A percentile compares a stretch with the other conserved stretches of the same genome.
Conservation (phyloP, 2,329 filamentous ascomycete species). For the Xylariaceae sp. region DNA sequence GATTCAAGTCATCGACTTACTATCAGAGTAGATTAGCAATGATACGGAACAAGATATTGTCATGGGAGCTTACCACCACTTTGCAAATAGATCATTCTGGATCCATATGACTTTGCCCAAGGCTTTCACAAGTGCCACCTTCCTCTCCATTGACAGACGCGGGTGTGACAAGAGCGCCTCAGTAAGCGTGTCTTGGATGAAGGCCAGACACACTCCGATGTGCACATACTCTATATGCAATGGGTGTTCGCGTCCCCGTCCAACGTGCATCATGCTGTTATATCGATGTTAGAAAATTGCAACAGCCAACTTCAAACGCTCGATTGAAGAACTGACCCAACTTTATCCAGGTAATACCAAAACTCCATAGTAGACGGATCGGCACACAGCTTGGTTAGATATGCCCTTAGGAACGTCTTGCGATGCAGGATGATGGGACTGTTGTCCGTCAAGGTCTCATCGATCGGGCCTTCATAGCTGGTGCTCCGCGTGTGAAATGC, state of each 20-base stretch:
- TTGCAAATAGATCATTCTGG: constrained; percentile 82
- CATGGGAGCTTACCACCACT: constrained; percentile 50
- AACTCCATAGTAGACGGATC: constrained; percentile 73
- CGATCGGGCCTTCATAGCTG: constrained; percentile 63
- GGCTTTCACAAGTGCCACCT: constrained; percentile 71
- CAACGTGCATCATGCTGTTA: constrained; percentile 72
- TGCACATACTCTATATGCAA: constrained; percentile 79
- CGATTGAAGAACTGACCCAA: constrained; percentile 51
- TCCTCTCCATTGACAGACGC: constrained; percentile 60
- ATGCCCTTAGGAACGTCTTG: constrained; percentile 75
- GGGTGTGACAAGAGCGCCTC: constrained; percentile 73
- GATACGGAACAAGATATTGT: neutral
- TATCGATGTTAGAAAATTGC: neutral
- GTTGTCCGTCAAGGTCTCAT: constrained; percentile 60
- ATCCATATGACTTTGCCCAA: constrained; percentile 83
- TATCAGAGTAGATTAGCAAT: neutral
- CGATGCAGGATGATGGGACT: constrained; percentile 72
- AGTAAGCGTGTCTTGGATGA: constrained; percentile 73
- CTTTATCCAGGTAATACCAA: constrained; percentile 81
- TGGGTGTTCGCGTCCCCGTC: constrained; percentile 65
- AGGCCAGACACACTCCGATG: constrained; percentile 66
- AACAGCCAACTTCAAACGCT: neutral
- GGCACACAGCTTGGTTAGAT: constrained; percentile 69
- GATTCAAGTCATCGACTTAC: neutral
- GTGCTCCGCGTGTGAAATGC: constrained; percentile 64